Evolutionary conservation across 2,329 filamentous ascomycete species (phyloP).

Genomic region (Cladosporium sp.): DNA sequence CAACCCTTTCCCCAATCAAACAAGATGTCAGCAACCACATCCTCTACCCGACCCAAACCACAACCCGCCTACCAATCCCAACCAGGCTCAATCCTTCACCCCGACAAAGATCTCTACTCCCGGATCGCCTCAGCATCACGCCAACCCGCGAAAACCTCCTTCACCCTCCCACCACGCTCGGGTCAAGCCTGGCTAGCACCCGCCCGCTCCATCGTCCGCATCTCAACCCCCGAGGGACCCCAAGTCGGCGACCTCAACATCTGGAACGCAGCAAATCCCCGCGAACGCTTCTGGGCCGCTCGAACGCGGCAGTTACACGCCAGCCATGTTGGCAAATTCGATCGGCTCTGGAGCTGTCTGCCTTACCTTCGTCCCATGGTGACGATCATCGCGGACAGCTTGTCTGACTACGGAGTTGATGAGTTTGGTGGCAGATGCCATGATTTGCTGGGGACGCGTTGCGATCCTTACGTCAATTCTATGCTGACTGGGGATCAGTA

Average conservation of each 20-base stretch:
- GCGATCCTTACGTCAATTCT: slow-evolving; percentile 77
- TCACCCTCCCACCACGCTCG: slow-evolving; percentile 64
- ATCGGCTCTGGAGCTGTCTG: slow-evolving; percentile 72
- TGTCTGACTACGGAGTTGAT: slow-evolving; percentile 42
- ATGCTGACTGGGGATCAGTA: slow-evolving; percentile 67
- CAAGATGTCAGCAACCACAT: no score
- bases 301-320: slow-evolving; percentile 74
- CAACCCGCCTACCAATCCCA: slow-evolving; percentile 30
- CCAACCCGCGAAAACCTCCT: slow-evolving; percentile 19
- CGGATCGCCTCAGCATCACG: slow-evolving; percentile 22
- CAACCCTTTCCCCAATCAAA: no score
- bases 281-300: slow-evolving; percentile 77
- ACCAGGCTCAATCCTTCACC: slow-evolving; percentile 27
- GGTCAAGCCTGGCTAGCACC: slow-evolving; percentile 68
- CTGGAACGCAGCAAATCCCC: slow-evolving; percentile 71
- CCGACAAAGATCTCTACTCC: slow-evolving; percentile 26
- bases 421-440: slow-evolving; percentile 62
- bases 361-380: slow-evolving; percentile 71
- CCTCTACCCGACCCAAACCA: slow-evolving; percentile 15
- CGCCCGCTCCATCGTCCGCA: slow-evolving; percentile 62
- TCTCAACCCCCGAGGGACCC: slow-evolving; percentile 70
- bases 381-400: slow-evolving; percentile 63
- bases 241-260: slow-evolving; percentile 83
- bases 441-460: slow-evolving; percentile 76
- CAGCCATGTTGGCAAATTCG: slow-evolving; percentile 65